Percentiles rank a stretch among this genome's conserved stretches.
Evolutionary conservation across 352 stramenopile species (phyloP).

Genomic region (Peronospora farinosa): DNA sequence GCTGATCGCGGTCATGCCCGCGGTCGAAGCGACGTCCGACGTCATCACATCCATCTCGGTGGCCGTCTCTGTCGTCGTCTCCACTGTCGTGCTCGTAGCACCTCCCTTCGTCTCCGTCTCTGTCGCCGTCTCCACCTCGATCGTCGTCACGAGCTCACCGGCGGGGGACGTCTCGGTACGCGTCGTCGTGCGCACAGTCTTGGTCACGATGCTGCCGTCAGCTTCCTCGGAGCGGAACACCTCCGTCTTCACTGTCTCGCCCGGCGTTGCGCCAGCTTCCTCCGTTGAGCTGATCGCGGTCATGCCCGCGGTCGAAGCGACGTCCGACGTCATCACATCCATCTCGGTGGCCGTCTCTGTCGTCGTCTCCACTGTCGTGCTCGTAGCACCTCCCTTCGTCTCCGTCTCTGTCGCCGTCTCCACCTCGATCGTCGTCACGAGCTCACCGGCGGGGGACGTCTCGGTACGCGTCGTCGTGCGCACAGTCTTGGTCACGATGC

Average conservation of each 20-base stretch:
- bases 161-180: slow-evolving; percentile 4
- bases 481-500: slow-evolving; percentile 12
- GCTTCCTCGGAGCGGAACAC: slow-evolving; percentile 14
- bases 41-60: slow-evolving; percentile 13
- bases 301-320: slow-evolving; percentile 10
- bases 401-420: slow-evolving; percentile 11
- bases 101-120: slow-evolving; percentile 14
- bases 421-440: slow-evolving; percentile 14
- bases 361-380: slow-evolving; percentile 15
- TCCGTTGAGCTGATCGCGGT: slow-evolving; percentile 12
- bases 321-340: slow-evolving; percentile 7
- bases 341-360: slow-evolving; percentile 12
- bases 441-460: slow-evolving; percentile 1
- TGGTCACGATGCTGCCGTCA: slow-evolving; percentile 15
- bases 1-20: slow-evolving; percentile 18
- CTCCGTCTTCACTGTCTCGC: slow-evolving; percentile 13
- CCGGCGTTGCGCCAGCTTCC: slow-evolving; percentile 6
- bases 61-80: slow-evolving; percentile 19
- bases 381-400: slow-evolving; percentile 9
- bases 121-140: slow-evolving; percentile 15
- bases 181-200: slow-evolving; percentile 14
- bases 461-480: slow-evolving; percentile 11
- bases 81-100: slow-evolving; percentile 14
- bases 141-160: slow-evolving; percentile 13
- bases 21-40: slow-evolving; percentile 13